These are phyloP conservation scores for Trichoderma lentiforme DNA, from an alignment of 2,329 filamentous ascomycete genomes.

Conservation along the genomic window DNA sequence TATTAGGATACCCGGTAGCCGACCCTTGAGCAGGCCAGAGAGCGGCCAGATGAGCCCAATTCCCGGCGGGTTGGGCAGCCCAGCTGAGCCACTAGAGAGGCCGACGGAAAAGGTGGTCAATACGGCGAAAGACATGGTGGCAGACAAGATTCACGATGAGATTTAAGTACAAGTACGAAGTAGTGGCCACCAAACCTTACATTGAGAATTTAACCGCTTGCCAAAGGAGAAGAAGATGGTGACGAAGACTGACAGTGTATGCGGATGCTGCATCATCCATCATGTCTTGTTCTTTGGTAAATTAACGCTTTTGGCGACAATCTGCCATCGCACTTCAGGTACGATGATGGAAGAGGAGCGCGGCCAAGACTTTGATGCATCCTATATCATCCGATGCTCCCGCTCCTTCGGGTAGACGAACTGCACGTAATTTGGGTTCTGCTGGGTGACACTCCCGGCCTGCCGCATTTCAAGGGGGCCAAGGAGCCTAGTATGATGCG, in stretches of 20 bases:
- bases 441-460: background rate
- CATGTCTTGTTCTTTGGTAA: background rate
- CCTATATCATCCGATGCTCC: background rate
- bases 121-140: constrained; percentile 47
- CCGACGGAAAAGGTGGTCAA: constrained; percentile 50
- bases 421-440: background rate
- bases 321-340: background rate
- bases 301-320: background rate
- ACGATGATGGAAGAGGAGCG: background rate
- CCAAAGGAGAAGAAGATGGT: background rate
- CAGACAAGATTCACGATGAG: constrained; percentile 52
- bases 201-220: background rate
- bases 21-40: constrained; percentile 28
- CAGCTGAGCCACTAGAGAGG: constrained; percentile 42
- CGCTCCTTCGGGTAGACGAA: background rate
- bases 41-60: constrained; percentile 46
- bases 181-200: background rate
- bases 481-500: background rate
- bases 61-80: constrained; percentile 44
- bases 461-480: background rate
- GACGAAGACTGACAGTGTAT: background rate
- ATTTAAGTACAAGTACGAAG: constrained; percentile 35
- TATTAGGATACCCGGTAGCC: constrained; percentile 62
- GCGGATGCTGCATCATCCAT: background rate
- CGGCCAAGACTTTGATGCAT: background rate